These are phyloP conservation scores for Tetrahymena elliotti DNA, from an alignment of 73 alveolate species.

Conservation along the genomic window DNA sequence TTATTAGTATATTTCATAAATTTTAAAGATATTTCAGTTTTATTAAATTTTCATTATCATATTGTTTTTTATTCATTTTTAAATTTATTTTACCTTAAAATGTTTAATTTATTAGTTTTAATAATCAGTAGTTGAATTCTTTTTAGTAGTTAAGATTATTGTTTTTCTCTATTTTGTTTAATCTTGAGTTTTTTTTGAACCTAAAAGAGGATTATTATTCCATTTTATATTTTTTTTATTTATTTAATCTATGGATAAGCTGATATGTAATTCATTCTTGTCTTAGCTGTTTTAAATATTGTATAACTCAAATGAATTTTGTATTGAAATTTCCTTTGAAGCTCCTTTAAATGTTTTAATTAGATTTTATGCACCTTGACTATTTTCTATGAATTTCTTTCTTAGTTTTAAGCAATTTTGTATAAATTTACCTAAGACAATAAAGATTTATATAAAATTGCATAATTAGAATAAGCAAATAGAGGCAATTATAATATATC, in stretches of 20 bases:
- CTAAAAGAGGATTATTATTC: neutral
- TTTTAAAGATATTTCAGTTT: too few species aligned
- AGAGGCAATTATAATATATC: neutral
- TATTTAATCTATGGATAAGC: neutral
- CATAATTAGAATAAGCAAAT: neutral
- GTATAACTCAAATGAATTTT: neutral
- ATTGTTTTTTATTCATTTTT: too few species aligned
- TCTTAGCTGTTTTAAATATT: neutral
- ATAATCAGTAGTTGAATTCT: neutral
- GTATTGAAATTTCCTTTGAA: neutral
- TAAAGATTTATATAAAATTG: neutral
- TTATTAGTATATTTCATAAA: too few species aligned
- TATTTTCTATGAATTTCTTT: neutral
- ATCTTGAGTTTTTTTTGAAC: neutral
- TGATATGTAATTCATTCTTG: neutral
- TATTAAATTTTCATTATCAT: too few species aligned
- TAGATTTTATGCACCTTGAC: too few species aligned
- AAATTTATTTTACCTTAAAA: too few species aligned
- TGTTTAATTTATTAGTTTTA: too few species aligned
- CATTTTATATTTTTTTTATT: neutral
- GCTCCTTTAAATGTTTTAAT: neutral
- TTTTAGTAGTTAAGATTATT: neutral
- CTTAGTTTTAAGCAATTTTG: neutral
- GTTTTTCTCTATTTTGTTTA: neutral
- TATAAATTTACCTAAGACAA: neutral